Evolutionary conservation across 805 yeast genomes (phyloP).

Genomic region (Pichia eremophila): DNA sequence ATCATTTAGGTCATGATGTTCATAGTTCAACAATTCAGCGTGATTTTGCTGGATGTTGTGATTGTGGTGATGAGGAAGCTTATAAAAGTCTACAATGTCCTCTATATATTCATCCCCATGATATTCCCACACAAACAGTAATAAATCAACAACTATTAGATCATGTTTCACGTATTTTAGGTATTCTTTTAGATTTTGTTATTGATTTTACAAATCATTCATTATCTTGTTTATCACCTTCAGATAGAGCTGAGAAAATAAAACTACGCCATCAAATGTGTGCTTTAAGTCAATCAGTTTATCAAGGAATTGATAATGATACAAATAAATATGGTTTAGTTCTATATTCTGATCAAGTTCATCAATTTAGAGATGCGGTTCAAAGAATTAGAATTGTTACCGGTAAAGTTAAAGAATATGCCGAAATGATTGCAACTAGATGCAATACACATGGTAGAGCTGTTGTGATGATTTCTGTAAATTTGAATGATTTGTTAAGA

Average conservation of each 20-base stretch:
- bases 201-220: constrained; percentile 50
- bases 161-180: constrained; percentile 33
- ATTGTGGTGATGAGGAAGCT: constrained; percentile 85
- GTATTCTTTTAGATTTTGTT: constrained; percentile 45
- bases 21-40: constrained; percentile 54
- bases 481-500: constrained; percentile 39
- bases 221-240: constrained; percentile 29
- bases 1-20: constrained; percentile 67
- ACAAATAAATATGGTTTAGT: constrained; percentile 45
- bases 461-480: constrained; percentile 48
- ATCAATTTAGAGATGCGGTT: constrained; percentile 67
- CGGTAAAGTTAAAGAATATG: constrained; percentile 52
- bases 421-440: constrained; percentile 59
- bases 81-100: constrained; percentile 55
- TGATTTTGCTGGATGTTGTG: constrained; percentile 72
- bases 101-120: constrained; percentile 16
- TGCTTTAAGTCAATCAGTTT: constrained; percentile 28
- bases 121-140: constrained; percentile 3
- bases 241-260: constrained; percentile 16
- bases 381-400: constrained; percentile 58
- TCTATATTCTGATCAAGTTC: constrained; percentile 71
- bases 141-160: constrained; percentile 33
- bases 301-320: constrained; percentile 35
- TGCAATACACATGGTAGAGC: constrained; percentile 63
- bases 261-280: constrained; percentile 20